Percentiles rank a stretch among this genome's conserved stretches.
Conservation (phyloP, 2,329 filamentous ascomycete species). For the Calycina marina region DNA sequence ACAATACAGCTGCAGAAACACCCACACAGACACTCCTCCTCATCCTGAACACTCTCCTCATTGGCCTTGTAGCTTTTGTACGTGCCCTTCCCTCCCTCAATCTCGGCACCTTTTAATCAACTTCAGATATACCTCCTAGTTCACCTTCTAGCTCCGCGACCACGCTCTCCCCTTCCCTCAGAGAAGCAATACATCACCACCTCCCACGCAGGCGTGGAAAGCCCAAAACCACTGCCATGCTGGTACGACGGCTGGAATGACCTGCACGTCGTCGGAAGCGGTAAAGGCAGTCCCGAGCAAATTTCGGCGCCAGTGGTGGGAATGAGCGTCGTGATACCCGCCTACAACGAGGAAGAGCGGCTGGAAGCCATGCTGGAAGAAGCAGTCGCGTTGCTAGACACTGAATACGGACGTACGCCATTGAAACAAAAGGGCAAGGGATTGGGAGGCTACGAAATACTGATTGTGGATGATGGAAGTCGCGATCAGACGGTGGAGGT, state of each 20-base stretch:
- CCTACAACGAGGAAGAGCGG: conserved; percentile 85
- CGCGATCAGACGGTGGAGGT: conserved; percentile 68
- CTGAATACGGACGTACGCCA: conserved; percentile 47
- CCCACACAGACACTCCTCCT: conserved; percentile 9
- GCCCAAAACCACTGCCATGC: conserved; percentile 52
- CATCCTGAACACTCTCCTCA: conserved; percentile 4
- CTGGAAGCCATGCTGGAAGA: conserved; percentile 78
- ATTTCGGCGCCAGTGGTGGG: conserved; percentile 51
- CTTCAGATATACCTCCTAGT: conserved; percentile 54
- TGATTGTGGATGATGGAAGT: conserved; percentile 84
- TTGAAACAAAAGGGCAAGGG: conserved; percentile 24
- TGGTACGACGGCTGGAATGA: conserved; percentile 79
- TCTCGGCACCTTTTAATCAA: conserved; percentile 3
- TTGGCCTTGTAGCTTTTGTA: conserved; percentile 11
- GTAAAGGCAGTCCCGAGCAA: too few relatives aligned
- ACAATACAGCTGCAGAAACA: conserved; percentile 3
- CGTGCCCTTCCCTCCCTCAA: background rate
- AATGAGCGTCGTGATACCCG: conserved; percentile 84
- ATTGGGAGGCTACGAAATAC: conserved; percentile 68
- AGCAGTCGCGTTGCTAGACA: conserved; percentile 73
- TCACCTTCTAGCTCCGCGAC: conserved; percentile 64
- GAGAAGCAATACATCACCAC: conserved; percentile 81
- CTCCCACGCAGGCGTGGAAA: conserved; percentile 42
- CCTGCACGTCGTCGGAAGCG: conserved; percentile 47
- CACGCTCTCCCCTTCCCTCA: conserved; percentile 55